A percentile compares a stretch with the other conserved stretches of the same genome.
Evolutionary conservation across 768 basidiomycete species (phyloP).

Genomic region (Phaeotremella skinneri): DNA sequence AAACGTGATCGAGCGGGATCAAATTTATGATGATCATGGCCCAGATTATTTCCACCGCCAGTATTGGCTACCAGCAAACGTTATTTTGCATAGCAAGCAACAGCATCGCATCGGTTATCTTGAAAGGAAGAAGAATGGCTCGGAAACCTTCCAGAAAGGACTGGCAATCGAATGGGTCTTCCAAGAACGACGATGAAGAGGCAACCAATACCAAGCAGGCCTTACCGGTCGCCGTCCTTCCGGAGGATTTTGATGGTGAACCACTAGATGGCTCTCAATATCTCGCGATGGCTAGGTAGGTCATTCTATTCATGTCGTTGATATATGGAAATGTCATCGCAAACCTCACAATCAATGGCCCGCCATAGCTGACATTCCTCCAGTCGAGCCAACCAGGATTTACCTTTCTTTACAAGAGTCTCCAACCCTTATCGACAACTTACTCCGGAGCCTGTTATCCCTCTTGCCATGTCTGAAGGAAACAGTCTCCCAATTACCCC

Average conservation of each 20-base stretch:
- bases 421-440: slow-evolving; percentile 13
- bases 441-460: not conserved
- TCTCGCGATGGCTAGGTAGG: slow-evolving; percentile 33
- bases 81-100: too few species aligned
- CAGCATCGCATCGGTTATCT: too few species aligned
- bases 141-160: too few species aligned
- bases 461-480: not conserved
- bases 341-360: not conserved
- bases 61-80: too few species aligned
- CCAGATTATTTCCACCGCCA: too few species aligned
- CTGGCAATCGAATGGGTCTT: not conserved
- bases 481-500: slow-evolving; percentile 5
- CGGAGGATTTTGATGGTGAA: slow-evolving; percentile 45
- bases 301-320: not conserved
- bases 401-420: slow-evolving; percentile 32
- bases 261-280: slow-evolving; percentile 51
- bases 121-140: too few species aligned
- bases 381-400: slow-evolving; percentile 21
- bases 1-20: too few species aligned
- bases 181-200: slow-evolving; percentile 5
- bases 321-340: not conserved
- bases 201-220: slow-evolving; percentile 34
- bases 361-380: not conserved
- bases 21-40: too few species aligned
- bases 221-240: slow-evolving; percentile 50